A percentile compares a stretch with the other conserved stretches of the same genome.
These are phyloP conservation scores for Neurospora pannonica DNA, from an alignment of 495 filamentous ascomycete species.

Conservation along the genomic window DNA sequence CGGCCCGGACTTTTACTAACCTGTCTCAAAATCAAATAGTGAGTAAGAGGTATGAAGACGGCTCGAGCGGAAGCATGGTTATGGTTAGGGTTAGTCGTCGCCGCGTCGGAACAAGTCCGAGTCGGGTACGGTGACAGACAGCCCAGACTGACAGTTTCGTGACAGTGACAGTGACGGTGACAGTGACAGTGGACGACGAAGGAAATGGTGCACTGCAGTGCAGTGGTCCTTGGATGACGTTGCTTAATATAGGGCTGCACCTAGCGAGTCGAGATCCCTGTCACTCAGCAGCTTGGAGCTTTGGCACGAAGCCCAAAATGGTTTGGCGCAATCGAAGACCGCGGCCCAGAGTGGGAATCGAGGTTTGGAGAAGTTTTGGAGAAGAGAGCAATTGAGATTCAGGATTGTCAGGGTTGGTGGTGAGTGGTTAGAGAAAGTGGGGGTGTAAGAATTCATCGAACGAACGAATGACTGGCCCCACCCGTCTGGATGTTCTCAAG, in stretches of 20 bases:
- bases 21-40: not conserved
- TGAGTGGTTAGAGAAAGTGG: not conserved
- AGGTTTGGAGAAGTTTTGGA: not conserved
- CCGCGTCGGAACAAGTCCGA: not conserved
- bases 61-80: not conserved
- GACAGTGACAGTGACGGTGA: not conserved
- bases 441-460: not conserved
- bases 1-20: not conserved
- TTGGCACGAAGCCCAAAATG: slow-evolving; percentile 10
- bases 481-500: not conserved
- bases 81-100: not conserved
- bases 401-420: not conserved
- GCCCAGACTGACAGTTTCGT: not conserved
- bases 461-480: not conserved
- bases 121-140: not conserved
- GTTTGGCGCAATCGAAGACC: slow-evolving; percentile 18
- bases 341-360: not conserved
- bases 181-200: not conserved
- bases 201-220: not conserved
- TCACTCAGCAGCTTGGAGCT: slow-evolving; percentile 15
- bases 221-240: slow-evolving; percentile 16
- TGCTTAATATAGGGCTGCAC: slow-evolving; percentile 28
- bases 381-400: not conserved
- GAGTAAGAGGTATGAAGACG: not conserved
- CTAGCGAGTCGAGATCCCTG: slow-evolving; percentile 9